Base-by-base conservation (phyloP, 164 flowering plant species). In the Akebia trifoliata region DNA sequence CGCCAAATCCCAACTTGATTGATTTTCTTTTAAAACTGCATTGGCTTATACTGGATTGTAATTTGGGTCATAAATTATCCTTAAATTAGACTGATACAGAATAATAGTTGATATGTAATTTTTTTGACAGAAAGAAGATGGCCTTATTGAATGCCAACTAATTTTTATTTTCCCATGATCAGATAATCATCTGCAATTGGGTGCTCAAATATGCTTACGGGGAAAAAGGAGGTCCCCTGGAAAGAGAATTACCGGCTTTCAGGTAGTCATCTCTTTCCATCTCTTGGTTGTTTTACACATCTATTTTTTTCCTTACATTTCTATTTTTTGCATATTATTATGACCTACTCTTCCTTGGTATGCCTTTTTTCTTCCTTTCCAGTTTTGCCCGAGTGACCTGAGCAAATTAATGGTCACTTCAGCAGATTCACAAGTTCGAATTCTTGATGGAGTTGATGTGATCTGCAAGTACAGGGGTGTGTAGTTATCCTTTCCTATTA, bases 241-340 rank as follows among this genome's bases (percentile, higher is more conserved):
- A 53, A 85, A 72, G 64, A 74, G 82, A 66, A 83, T 90, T 61
- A 86, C 86, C 53, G 90, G 97, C 32, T 81, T 90, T 75, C 81
- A 86, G 93, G 96, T 84, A 60, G 55, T 42, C 38, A 12, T 22
- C 28, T 15, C 5, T 18, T 34, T 24, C 32, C 15, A 15, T 29
- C 7, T 31, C 28, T 32, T 22, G 38, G 4, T 25, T 10, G 22
- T 20, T 21, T 32, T 43, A 6, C 24, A 6, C 17, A 42, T 32
- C 28, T 46, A 14, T 40, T 1, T 3, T 21, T 60, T 45, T 32
- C 20, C 24, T 25, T 18, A 8, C 17, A 26, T 64, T 26, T 18
- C 11, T 44, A 6, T 8, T 43, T 35, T 30, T 17, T 8, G 47
- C 42, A 21, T 58, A 20, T 8, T 18, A 25, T n/a, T n/a, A 54